These are phyloP conservation scores for Tricholoma matsutake DNA, from an alignment of 768 basidiomycete genomes.

Conservation along the genomic window DNA sequence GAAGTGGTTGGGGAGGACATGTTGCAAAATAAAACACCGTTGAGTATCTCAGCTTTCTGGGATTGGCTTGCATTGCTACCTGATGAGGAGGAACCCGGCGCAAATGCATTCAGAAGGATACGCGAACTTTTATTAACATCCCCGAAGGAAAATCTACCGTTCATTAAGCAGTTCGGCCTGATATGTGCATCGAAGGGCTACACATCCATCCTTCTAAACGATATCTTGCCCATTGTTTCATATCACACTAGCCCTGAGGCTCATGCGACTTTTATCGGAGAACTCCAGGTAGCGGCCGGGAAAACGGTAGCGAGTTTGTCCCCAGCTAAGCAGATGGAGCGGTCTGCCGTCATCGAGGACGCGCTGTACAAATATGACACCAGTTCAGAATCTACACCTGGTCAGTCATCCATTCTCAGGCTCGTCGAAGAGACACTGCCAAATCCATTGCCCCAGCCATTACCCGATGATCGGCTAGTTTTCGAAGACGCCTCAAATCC, in stretches of 20 bases:
- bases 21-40: conserved; percentile 19
- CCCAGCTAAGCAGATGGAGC: neutral
- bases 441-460: conserved; percentile 24
- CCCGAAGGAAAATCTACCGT: conserved; percentile 31
- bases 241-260: conserved; percentile 6
- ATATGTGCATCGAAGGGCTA: conserved; percentile 49
- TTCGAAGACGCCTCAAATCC: conserved; percentile 30
- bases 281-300: neutral
- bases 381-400: conserved; percentile 8
- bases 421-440: conserved; percentile 29
- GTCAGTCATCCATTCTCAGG: conserved; percentile 20
- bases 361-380: conserved; percentile 28
- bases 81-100: conserved; percentile 16
- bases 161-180: conserved; percentile 41
- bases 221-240: conserved; percentile 24
- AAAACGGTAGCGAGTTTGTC: neutral
- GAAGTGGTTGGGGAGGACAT: conserved; percentile 33
- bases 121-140: conserved; percentile 21
- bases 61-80: conserved; percentile 47
- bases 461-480: conserved; percentile 19
- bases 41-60: conserved; percentile 22
- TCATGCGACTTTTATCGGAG: conserved; percentile 11
- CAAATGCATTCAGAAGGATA: conserved; percentile 11
- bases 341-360: conserved; percentile 28
- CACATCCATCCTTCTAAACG: conserved; percentile 15